A percentile compares a stretch with the other conserved stretches of the same genome.
These are phyloP conservation scores for Trametes maxima DNA, from an alignment of 768 basidiomycete species.

Conservation along the genomic window DNA sequence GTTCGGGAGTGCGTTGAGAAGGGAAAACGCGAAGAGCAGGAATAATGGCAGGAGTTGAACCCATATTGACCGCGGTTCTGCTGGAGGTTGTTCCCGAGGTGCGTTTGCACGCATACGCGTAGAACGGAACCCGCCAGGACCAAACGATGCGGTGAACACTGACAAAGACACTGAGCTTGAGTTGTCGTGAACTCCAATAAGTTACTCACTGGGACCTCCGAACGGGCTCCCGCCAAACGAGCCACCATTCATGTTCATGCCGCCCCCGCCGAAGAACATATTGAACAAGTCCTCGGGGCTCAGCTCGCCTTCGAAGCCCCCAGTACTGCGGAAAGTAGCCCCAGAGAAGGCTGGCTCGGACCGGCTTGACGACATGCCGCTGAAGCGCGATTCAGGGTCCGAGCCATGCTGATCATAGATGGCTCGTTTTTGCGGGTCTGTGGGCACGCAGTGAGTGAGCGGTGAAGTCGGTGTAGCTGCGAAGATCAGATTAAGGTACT, in stretches of 20 bases:
- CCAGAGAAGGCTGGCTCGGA: conserved; percentile 52
- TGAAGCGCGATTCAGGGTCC: conserved; percentile 85
- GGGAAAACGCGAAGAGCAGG: conserved; percentile 80
- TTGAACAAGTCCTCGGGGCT: conserved; percentile 97
- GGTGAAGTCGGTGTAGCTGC: not conserved
- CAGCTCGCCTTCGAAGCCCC: conserved; percentile 78
- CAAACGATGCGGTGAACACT: conserved; percentile 81
- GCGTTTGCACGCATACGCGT: conserved; percentile 55
- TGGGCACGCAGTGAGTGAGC: not conserved
- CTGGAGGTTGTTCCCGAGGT: conserved; percentile 36
- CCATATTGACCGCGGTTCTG: conserved; percentile 62
- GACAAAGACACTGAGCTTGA: conserved; percentile 18
- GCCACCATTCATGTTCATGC: conserved; percentile 45
- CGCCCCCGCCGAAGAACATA: conserved; percentile 92
- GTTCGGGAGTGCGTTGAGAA: conserved; percentile 78
- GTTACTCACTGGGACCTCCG: conserved; percentile 27
- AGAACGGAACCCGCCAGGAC: conserved; percentile 79
- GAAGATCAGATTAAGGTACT: not conserved
- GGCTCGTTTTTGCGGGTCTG: conserved; percentile 89
- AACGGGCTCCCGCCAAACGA: conserved; percentile 46
- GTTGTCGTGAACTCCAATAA: not conserved
- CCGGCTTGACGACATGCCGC: conserved; percentile 59
- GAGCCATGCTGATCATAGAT: conserved; percentile 80
- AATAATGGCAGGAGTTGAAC: conserved; percentile 85
- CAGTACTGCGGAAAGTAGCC: conserved; percentile 47